phyloP scores from a whole-genome alignment of 176 grass and related monocot species.

The Paspalum notatum region DNA sequence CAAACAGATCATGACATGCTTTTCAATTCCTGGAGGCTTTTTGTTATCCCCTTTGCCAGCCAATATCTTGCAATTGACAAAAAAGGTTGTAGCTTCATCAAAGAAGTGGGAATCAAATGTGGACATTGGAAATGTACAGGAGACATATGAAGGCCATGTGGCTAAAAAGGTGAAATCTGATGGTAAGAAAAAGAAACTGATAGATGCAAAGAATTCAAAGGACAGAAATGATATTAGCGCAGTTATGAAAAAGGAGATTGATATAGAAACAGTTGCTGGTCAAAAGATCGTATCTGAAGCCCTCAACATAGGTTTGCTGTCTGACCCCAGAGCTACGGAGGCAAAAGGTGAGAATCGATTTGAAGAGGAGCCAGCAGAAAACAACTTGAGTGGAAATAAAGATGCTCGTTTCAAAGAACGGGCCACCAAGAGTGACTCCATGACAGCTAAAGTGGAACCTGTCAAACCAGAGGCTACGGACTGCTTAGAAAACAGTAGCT shows the following conservation, averaged over 20 bases:
- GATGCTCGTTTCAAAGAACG: conserved; percentile 46
- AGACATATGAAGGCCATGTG: conserved; percentile 49
- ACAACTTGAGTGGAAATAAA: conserved; percentile 46
- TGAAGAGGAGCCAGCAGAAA: conserved; percentile 48
- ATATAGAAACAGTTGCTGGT: conserved; percentile 51
- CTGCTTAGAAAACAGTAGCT: conserved; percentile 55
- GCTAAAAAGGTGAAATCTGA: conserved; percentile 61
- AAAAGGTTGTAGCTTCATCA: conserved; percentile 55
- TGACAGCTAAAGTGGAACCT: conserved; percentile 44
- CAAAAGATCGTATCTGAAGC: conserved; percentile 53
- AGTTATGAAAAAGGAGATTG: conserved; percentile 55
- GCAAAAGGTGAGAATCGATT: conserved; percentile 44
- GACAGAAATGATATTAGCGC: conserved; percentile 42
- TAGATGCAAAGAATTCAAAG: conserved; percentile 55
- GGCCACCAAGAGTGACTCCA: conserved; percentile 35
- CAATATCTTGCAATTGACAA: conserved; percentile 63
- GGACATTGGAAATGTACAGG: conserved; percentile 44
- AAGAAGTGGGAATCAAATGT: conserved; percentile 54
- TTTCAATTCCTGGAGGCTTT: conserved; percentile 67
- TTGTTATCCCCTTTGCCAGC: conserved; percentile 73
- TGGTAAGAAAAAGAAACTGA: conserved; percentile 53
- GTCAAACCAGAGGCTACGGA: conserved; percentile 41
- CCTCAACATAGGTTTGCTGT: conserved; percentile 47
- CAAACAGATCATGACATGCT: conserved; percentile 85
- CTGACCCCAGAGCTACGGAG: conserved; percentile 46